Conservation (phyloP, 805 yeast genomes). For the Candida broadrunensis region DNA sequence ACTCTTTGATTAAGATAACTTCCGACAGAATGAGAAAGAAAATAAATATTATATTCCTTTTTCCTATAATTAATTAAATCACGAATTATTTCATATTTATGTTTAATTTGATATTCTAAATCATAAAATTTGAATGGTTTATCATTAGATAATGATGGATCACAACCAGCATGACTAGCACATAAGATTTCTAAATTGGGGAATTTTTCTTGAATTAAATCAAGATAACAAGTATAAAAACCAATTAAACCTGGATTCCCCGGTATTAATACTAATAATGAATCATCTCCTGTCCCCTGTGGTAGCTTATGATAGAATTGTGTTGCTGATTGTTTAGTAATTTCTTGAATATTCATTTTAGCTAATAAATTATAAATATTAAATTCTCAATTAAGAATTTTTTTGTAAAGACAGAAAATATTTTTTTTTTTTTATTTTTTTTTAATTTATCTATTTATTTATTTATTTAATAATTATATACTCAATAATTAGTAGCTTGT, state of each 20-base stretch:
- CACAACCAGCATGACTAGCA: constrained; percentile 64
- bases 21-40: constrained; percentile 75
- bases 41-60: constrained; percentile 32
- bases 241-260: constrained; percentile 77
- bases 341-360: not conserved
- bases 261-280: constrained; percentile 51
- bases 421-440: too few relatives aligned
- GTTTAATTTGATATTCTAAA: constrained; percentile 56
- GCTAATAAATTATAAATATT: too few relatives aligned
- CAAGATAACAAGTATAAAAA: constrained; percentile 57
- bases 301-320: constrained; percentile 22
- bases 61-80: constrained; percentile 17
- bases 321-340: constrained; percentile 11
- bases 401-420: too few relatives aligned
- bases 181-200: constrained; percentile 54
- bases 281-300: constrained; percentile 15
- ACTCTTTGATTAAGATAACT: constrained; percentile 59
- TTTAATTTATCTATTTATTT: too few relatives aligned
- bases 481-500: too few relatives aligned
- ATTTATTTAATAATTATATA: too few relatives aligned
- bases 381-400: too few relatives aligned
- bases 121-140: constrained; percentile 26
- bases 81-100: constrained; percentile 51
- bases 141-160: constrained; percentile 19
- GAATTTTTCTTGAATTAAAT: constrained; percentile 33